Base-by-base conservation (phyloP, 1,284 basidiomycete species). In the Trichosporon asahii region DNA sequence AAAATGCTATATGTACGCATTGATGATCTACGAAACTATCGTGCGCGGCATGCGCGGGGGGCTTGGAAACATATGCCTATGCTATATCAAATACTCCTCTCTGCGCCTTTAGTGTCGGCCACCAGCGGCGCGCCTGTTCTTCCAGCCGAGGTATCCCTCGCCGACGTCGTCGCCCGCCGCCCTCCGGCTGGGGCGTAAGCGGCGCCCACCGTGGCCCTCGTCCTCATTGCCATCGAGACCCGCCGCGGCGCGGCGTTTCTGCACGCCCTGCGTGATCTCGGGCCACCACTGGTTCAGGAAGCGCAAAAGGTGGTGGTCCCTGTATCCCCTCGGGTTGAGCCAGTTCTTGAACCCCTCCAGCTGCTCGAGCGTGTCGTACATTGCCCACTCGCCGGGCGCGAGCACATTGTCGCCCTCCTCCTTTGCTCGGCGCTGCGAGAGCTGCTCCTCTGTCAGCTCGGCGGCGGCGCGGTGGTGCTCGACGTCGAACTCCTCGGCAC, bases 291-390 rank as follows among this genome's bases (percentile, higher is more conserved):
- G 92, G 29, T 86, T 88, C 73, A 98, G 84, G 2, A 88, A 84
- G 69, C 90, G 90, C 83, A 93, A 92, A 67, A 98, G 87, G 37
- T 90, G 89, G 55, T 90, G 84, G 82, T 98, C 96, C 64, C 95
- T 89, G 65, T 90, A 88, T 7, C 96, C 97, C 82, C 94, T 94
- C 25, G 90, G 87, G 78, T 98, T 95, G 23, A 99, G 86, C 95
- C 95, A 98, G 2, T 89, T 87, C 64, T 93, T 83, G 75, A 94
- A 91, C 73, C 90, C 88, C 61, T 93, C 90, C 69, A 97, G 83
- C 92, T 94, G 90, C 77, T 97, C 93, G 5, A 91, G 82, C 72
- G 92, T 90, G 67, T 91, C 90, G 84, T 93, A 98, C 31, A 90
- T 90, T 9, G 88, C 95, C 96, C 96, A 99, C 76, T 96, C 90